Percentiles rank a stretch among this genome's conserved stretches.
These are phyloP conservation scores for Thielaviopsis musarum DNA, from an alignment of 2,329 filamentous ascomycete species.

Conservation along the genomic window DNA sequence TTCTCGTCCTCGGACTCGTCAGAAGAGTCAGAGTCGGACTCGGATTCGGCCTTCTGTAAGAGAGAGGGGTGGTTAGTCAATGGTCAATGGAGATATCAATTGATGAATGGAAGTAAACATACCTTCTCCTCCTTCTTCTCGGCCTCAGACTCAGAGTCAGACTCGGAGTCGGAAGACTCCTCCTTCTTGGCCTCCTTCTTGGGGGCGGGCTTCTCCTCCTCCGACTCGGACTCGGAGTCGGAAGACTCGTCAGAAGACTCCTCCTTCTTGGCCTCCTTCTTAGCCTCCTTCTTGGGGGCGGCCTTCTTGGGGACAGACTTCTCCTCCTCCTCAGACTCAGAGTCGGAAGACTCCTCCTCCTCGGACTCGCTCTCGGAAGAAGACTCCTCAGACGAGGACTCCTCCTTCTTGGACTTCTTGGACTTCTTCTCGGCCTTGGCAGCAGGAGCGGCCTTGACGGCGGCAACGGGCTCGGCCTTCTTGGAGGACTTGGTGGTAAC, in stretches of 20 bases:
- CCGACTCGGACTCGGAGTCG: constrained; percentile 25
- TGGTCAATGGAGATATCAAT: background rate
- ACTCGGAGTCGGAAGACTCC: constrained; percentile 17
- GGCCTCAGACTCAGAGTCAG: constrained; percentile 19
- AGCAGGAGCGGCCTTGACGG: background rate
- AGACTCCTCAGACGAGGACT: constrained; percentile 22
- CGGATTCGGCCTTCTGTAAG: constrained; percentile 16
- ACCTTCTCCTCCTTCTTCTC: constrained; percentile 12
- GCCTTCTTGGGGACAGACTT: constrained; percentile 15
- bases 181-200: constrained; percentile 9
- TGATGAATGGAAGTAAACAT: background rate
- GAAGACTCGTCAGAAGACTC: constrained; percentile 17
- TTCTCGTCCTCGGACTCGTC: constrained; percentile 20
- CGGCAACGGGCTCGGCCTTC: constrained; percentile 22
- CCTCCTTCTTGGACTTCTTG: constrained; percentile 27
- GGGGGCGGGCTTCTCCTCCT: constrained; percentile 20
- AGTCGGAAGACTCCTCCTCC: constrained; percentile 17
- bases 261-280: constrained; percentile 16
- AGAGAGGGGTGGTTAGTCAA: constrained; percentile 17
- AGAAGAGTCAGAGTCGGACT: constrained; percentile 20
- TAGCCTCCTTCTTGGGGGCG: constrained; percentile 17
- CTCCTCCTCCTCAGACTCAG: constrained; percentile 21
- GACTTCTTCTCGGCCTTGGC: constrained; percentile 16
- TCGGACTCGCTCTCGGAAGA: constrained; percentile 13
- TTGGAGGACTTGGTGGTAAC: constrained; percentile 41